Evolutionary conservation across 1,284 basidiomycete species (phyloP).

Genomic region (Anthracocystis walkeri): DNA sequence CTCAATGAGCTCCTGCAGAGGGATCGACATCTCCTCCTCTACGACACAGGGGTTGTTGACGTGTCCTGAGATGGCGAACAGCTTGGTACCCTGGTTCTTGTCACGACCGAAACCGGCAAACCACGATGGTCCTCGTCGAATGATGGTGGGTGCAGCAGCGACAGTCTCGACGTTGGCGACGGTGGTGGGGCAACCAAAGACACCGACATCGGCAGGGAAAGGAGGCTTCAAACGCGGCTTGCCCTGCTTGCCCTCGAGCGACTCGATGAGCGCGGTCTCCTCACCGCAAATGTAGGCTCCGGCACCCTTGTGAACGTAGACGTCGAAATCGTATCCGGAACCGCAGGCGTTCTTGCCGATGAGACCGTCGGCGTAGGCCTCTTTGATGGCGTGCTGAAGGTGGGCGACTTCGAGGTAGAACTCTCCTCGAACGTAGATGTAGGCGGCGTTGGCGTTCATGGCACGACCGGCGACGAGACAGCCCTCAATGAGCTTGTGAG

Average conservation of each 20-base stretch:
- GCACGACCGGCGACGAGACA: slow-evolving; percentile 96
- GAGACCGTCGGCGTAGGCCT: slow-evolving; percentile 92
- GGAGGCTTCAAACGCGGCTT: slow-evolving; percentile 99
- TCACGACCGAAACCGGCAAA: slow-evolving; percentile 92
- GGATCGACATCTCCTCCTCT: slow-evolving; percentile 99
- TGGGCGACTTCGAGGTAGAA: slow-evolving; percentile 95
- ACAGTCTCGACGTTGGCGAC: slow-evolving; percentile 99
- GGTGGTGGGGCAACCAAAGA: slow-evolving; percentile 96
- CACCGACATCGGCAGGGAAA: slow-evolving; percentile 96
- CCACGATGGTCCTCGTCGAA: slow-evolving; percentile 89
- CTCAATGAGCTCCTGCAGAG: slow-evolving; percentile 90
- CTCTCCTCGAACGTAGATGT: slow-evolving; percentile 99
- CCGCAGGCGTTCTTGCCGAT: slow-evolving; percentile 93
- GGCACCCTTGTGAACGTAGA: slow-evolving; percentile 95
- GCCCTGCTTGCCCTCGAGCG: slow-evolving; percentile 95
- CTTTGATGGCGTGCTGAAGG: slow-evolving; percentile 92
- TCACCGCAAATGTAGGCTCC: slow-evolving; percentile 99
- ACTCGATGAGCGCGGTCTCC: slow-evolving; percentile 97
- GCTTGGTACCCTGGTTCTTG: slow-evolving; percentile 93
- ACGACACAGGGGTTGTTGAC: slow-evolving; percentile 98
- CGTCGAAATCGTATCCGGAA: slow-evolving; percentile 92
- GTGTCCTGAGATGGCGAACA: slow-evolving; percentile 94
- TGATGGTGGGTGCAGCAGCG: slow-evolving; percentile 95
- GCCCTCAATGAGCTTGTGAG: slow-evolving; percentile 97
- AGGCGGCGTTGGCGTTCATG: slow-evolving; percentile 97